Percentiles rank a stretch among this genome's conserved stretches.
phyloP scores from a whole-genome alignment of 2,329 filamentous ascomycete species.

The Microascus cirrosus region DNA sequence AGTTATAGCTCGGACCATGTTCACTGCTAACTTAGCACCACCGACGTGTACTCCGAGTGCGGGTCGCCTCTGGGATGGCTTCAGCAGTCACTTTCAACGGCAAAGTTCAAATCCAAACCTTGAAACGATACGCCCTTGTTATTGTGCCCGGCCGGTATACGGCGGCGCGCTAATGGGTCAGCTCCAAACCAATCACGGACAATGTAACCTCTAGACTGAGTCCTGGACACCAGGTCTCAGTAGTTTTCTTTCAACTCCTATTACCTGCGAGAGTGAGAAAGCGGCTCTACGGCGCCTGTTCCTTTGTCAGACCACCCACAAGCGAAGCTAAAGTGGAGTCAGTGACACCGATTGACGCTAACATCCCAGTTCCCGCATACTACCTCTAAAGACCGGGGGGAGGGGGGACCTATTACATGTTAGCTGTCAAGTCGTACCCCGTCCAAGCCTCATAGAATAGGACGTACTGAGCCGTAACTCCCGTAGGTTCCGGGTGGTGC shows the following conservation, averaged over 20 bases:
- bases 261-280: background rate
- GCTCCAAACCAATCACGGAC: background rate
- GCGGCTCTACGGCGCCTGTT: background rate
- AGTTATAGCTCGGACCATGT: background rate
- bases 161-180: background rate
- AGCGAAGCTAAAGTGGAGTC: background rate
- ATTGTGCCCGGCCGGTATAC: background rate
- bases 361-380: background rate
- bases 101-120: background rate
- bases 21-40: background rate
- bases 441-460: background rate
- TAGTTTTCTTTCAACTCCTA: background rate
- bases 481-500: constrained; percentile 35
- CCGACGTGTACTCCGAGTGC: background rate
- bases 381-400: constrained; percentile 34
- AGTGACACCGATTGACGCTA: background rate
- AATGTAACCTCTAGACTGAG: background rate
- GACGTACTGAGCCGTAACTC: constrained; percentile 53
- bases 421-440: background rate
- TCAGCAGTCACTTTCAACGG: background rate
- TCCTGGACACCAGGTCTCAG: background rate
- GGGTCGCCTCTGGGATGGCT: background rate
- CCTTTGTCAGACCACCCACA: background rate
- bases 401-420: constrained; percentile 34
- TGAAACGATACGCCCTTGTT: background rate